Conservation (phyloP, 306 rosid genomes). For the Citrullus amarus region DNA sequence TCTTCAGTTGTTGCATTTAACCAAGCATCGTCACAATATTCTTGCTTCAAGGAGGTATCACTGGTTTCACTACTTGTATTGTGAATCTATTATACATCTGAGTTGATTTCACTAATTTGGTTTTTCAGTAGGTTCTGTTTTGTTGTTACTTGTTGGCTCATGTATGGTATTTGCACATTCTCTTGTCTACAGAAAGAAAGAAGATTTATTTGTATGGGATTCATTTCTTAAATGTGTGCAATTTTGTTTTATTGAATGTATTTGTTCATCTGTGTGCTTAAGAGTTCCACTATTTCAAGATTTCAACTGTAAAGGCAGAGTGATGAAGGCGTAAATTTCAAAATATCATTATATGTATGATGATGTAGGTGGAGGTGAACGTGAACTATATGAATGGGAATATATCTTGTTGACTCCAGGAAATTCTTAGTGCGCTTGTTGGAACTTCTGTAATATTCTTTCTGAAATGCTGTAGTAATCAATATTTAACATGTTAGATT, state of each 20-base stretch:
- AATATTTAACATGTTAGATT: not conserved
- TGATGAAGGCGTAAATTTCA: not conserved
- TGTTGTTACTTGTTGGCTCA: not conserved
- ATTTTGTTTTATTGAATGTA: not conserved
- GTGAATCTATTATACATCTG: not conserved
- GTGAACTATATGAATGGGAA: not conserved
- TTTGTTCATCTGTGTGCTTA: not conserved
- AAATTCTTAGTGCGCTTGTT: not conserved
- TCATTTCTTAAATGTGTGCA: not conserved
- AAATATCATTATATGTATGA: not conserved
- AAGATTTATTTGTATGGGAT: not conserved
- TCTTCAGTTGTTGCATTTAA: constrained; percentile 83
- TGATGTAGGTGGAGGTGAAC: not conserved
- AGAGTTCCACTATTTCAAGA: not conserved
- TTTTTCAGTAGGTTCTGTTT: constrained; percentile 1
- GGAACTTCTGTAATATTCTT: not conserved
- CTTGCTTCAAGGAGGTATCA: constrained; percentile 88
- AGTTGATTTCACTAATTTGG: not conserved
- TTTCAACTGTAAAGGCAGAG: not conserved
- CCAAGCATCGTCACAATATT: constrained; percentile 60
- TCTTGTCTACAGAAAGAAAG: not conserved
- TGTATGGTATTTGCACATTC: not conserved
- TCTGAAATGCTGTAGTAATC: not conserved
- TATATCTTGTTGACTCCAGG: not conserved
- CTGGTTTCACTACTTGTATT: not conserved